These are phyloP conservation scores for Achlya hypogyna DNA, from an alignment of 352 stramenopile genomes.

Conservation along the genomic window DNA sequence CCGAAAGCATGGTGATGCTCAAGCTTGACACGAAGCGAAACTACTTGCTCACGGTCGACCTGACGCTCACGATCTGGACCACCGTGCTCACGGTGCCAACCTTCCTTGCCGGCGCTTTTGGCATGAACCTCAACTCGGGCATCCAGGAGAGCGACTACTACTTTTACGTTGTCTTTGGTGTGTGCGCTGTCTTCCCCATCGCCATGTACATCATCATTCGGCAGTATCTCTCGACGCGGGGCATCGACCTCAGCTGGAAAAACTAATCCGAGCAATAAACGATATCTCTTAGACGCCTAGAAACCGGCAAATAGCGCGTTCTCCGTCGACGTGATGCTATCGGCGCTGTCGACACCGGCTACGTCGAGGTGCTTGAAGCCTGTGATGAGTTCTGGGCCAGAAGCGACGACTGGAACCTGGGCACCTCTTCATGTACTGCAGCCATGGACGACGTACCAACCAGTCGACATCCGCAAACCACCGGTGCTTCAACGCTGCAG, in stretches of 20 bases:
- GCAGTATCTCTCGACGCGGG: conserved; percentile 1
- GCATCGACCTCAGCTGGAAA: conserved; percentile 16
- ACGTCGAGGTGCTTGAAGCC: neutral
- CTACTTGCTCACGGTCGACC: conserved; percentile 36
- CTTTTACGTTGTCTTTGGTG: conserved; percentile 30
- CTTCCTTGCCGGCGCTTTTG: conserved; percentile 33
- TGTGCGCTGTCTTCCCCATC: conserved; percentile 26
- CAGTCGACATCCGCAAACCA: conserved; percentile 61
- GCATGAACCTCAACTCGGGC: conserved; percentile 37
- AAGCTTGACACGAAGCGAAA: conserved; percentile 44
- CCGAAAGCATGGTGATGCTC: conserved; percentile 35
- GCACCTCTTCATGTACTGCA: too few relatives aligned
- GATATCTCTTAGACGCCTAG: neutral
- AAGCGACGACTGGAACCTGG: neutral
- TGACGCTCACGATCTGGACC: conserved; percentile 34
- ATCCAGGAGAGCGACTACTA: conserved; percentile 22
- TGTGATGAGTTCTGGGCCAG: neutral
- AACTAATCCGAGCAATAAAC: neutral
- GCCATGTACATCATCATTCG: conserved; percentile 6
- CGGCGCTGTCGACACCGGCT: conserved; percentile 8
- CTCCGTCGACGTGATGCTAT: conserved; percentile 17
- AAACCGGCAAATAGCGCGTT: conserved; percentile 18
- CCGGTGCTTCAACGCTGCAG: conserved; percentile 36
- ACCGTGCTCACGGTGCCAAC: conserved; percentile 31
- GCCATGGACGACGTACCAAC: too few relatives aligned